Evolutionary conservation across 768 basidiomycete genomes (phyloP).

Genomic region (Candolleomyces efflorescens): DNA sequence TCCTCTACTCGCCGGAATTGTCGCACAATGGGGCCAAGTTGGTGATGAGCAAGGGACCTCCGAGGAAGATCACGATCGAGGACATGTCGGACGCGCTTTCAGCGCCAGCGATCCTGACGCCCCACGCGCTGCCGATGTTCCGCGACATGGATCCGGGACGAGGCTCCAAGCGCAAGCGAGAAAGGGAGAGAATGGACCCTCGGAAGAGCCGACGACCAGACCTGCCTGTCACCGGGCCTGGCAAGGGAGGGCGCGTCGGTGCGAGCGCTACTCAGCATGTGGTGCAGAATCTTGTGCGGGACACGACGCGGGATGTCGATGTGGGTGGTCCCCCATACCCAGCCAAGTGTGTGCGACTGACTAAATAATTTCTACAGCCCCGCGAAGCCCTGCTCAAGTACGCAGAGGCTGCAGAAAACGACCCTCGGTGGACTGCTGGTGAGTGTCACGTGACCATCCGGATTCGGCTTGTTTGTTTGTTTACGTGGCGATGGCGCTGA

Average conservation of each 20-base stretch:
- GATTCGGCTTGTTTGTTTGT: conserved; percentile 34
- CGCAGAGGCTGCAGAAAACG: conserved; percentile 68
- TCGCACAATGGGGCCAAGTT: conserved; percentile 93
- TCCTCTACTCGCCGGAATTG: conserved; percentile 87
- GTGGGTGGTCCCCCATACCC: conserved; percentile 51
- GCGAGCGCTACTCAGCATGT: conserved; percentile 97
- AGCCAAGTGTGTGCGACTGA: conserved; percentile 5
- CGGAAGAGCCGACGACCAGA: conserved; percentile 91
- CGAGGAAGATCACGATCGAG: conserved; percentile 75
- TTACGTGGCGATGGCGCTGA: conserved; percentile 51
- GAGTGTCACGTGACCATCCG: conserved; percentile 40
- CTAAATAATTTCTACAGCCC: conserved; percentile 53
- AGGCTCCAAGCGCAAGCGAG: conserved; percentile 83
- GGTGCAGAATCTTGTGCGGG: conserved; percentile 90
- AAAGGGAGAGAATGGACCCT: conserved; percentile 85
- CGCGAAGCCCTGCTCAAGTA: conserved; percentile 96
- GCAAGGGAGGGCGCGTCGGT: conserved; percentile 90
- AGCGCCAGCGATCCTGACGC: conserved; percentile 86
- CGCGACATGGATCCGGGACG: conserved; percentile 72
- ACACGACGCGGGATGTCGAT: conserved; percentile 89
- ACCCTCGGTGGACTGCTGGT: conserved; percentile 87
- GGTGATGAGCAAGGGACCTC: conserved; percentile 80
- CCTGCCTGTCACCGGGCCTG: conserved; percentile 89
- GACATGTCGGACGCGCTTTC: conserved; percentile 86
- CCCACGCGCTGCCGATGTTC: conserved; percentile 91